A percentile compares a stretch with the other conserved stretches of the same genome.
Evolutionary conservation across 169 alveolate species (phyloP).

Genomic region (Eimeria mitis): DNA sequence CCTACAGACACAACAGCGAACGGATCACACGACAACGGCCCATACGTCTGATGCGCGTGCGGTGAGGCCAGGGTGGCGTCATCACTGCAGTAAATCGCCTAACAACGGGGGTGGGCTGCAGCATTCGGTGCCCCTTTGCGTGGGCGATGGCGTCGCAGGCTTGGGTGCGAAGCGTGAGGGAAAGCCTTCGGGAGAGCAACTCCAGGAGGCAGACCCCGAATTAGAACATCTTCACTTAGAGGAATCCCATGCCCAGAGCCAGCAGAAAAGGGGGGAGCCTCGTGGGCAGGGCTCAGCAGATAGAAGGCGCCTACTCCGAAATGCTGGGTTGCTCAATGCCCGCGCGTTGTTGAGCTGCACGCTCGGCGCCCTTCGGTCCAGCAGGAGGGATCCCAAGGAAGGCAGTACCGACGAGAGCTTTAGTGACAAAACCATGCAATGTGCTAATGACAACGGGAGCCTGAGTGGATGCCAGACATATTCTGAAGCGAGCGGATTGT

Average conservation of each 20-base stretch:
- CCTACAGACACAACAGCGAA: conserved; percentile 19
- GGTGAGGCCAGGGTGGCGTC: conserved; percentile 8
- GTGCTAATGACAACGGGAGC: background rate
- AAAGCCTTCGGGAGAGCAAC: conserved; percentile 11
- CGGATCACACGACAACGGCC: background rate
- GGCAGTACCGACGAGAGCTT: background rate
- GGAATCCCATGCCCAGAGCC: background rate
- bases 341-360: conserved; percentile 30
- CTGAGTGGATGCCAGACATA: background rate
- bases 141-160: background rate
- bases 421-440: background rate
- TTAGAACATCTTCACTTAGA: background rate
- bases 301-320: conserved; percentile 8
- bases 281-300: background rate
- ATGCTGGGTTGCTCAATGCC: conserved; percentile 35
- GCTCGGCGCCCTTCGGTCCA: conserved; percentile 8
- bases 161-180: background rate
- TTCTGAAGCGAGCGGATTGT: background rate
- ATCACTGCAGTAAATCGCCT: background rate
- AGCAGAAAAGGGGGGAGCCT: background rate
- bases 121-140: background rate
- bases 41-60: conserved; percentile 13
- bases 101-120: conserved; percentile 20
- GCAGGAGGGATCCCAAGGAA: background rate
- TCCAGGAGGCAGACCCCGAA: background rate